These are phyloP conservation scores for Hirschioporus abietinus DNA, from an alignment of 768 basidiomycete genomes.

Conservation along the genomic window DNA sequence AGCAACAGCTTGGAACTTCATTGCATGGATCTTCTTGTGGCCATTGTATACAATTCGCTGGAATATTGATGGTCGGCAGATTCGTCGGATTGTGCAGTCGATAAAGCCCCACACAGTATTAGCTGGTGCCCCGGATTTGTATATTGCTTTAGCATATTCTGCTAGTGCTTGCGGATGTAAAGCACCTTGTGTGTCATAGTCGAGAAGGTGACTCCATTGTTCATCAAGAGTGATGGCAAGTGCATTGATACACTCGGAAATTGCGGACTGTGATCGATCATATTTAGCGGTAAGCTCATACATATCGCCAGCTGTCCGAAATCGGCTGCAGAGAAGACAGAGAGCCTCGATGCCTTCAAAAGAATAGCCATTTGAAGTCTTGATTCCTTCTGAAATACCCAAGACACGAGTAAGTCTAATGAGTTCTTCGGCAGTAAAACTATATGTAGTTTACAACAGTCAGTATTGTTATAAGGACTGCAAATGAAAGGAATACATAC, in stretches of 20 bases:
- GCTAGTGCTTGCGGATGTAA: constrained; percentile 11
- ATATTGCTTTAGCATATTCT: constrained; percentile 16
- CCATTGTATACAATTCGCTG: constrained; percentile 19
- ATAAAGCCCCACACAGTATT: constrained; percentile 18
- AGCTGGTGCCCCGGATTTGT: constrained; percentile 13
- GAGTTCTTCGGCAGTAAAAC: constrained; percentile 12
- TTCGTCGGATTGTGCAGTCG: constrained; percentile 20
- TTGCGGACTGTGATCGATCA: constrained; percentile 14
- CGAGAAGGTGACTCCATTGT: constrained; percentile 17
- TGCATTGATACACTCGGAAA: constrained; percentile 17
- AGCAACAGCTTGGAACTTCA: constrained; percentile 25
- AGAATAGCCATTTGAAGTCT: constrained; percentile 4
- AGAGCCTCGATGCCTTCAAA: constrained; percentile 16
- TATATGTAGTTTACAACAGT: too few relatives aligned
- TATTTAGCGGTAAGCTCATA: constrained; percentile 15
- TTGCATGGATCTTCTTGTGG: constrained; percentile 23
- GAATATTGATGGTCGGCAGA: constrained; percentile 14
- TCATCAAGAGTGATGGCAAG: constrained; percentile 12
- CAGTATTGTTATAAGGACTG: too few relatives aligned
- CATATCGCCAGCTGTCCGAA: constrained; percentile 14
- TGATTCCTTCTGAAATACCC: constrained; percentile 15
- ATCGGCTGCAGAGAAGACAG: constrained; percentile 13
- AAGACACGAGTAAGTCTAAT: constrained; percentile 5
- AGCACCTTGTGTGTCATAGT: constrained; percentile 14
- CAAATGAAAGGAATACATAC: background rate